A percentile compares a stretch with the other conserved stretches of the same genome.
These are phyloP conservation scores for Ilyonectria sp. DNA, from an alignment of 2,329 filamentous ascomycete genomes.

Conservation along the genomic window DNA sequence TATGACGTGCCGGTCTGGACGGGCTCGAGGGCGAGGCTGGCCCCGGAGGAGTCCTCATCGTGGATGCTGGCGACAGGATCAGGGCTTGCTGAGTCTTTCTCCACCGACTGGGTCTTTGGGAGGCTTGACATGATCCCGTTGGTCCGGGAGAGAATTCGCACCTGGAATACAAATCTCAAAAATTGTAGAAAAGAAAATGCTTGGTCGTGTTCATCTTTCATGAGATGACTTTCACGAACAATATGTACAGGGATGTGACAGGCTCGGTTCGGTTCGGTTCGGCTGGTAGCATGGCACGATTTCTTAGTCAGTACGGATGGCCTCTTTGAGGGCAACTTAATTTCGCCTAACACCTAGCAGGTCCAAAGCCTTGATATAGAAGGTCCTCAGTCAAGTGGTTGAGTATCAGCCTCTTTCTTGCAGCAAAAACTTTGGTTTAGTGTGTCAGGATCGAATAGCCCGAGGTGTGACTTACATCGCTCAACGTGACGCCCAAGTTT, in stretches of 20 bases:
- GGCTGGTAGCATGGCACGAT: neutral
- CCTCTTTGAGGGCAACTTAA: no score
- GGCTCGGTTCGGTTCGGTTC: conserved; percentile 23
- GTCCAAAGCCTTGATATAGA: no score
- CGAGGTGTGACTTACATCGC: no score
- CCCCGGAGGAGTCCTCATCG: conserved; percentile 15
- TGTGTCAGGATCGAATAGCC: no score
- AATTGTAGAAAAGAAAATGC: neutral
- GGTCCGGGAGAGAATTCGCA: neutral
- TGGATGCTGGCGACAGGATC: conserved; percentile 2
- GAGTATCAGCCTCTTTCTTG: no score
- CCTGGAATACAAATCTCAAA: neutral
- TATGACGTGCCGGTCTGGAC: conserved; percentile 40
- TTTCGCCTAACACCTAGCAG: no score
- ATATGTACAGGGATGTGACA: conserved; percentile 19
- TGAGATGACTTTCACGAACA: neutral
- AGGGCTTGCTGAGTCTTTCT: neutral
- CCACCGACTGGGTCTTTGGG: conserved; percentile 16
- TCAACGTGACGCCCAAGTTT: no score
- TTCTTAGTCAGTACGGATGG: no score
- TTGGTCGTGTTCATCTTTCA: neutral
- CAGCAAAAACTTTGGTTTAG: no score
- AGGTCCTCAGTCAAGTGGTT: no score
- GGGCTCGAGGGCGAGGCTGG: conserved; percentile 33
- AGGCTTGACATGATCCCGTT: conserved; percentile 1